Conservation (phyloP, 331 rosid genomes). For the Malus hybrid region DNA sequence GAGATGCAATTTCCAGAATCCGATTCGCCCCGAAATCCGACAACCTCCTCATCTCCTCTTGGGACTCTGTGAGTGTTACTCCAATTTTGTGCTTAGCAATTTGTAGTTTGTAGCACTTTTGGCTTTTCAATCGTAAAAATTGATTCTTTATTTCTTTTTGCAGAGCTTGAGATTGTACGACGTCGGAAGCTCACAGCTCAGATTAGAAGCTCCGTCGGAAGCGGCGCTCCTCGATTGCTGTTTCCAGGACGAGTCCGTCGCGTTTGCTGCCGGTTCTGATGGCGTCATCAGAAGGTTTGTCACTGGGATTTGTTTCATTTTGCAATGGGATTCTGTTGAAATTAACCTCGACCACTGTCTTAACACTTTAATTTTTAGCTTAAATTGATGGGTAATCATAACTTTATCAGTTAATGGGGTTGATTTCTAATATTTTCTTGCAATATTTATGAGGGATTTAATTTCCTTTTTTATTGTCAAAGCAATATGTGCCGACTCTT, state of each 20-base stretch:
- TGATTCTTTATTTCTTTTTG: background rate
- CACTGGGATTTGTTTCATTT: background rate
- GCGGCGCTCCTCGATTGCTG: slow-evolving; percentile 74
- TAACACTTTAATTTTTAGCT: background rate
- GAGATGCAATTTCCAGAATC: slow-evolving; percentile 49
- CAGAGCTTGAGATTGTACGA: slow-evolving; percentile 71
- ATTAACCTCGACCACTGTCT: background rate
- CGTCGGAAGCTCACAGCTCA: slow-evolving; percentile 33
- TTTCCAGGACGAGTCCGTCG: slow-evolving; percentile 48
- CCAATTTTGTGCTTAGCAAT: background rate
- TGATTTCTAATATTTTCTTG: background rate
- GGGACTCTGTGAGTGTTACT: slow-evolving; percentile 60
- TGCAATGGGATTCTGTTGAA: background rate
- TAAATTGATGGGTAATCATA: background rate
- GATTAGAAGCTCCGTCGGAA: slow-evolving; percentile 46
- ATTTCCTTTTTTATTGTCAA: background rate
- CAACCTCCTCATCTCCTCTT: slow-evolving; percentile 70
- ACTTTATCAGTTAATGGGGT: background rate
- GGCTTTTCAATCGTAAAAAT: background rate
- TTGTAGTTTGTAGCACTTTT: background rate
- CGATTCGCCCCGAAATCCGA: slow-evolving; percentile 55
- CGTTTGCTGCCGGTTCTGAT: slow-evolving; percentile 57
- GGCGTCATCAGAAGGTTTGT: slow-evolving; percentile 61
- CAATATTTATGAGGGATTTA: background rate
- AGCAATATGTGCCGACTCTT: slow-evolving; percentile 11